Percentiles rank a stretch among this genome's conserved stretches.
Evolutionary conservation across 805 yeast species (phyloP).

Genomic region (Millerozyma acaciae): DNA sequence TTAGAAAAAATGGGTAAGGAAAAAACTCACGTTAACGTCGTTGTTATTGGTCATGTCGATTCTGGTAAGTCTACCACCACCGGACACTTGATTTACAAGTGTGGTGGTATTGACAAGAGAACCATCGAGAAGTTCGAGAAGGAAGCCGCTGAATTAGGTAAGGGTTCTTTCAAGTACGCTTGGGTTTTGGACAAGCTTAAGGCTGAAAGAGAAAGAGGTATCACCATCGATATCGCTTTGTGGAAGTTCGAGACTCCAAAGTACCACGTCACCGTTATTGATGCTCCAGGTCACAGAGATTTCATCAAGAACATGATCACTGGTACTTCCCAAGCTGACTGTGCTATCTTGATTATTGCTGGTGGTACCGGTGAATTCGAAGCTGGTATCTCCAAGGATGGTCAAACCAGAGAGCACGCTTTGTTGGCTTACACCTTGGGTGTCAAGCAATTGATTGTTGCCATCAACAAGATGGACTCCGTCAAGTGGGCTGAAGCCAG

Average conservation of each 20-base stretch:
- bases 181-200: conserved; percentile 94
- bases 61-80: conserved; percentile 91
- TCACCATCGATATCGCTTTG: conserved; percentile 90
- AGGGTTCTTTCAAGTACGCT: conserved; percentile 97
- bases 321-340: conserved; percentile 92
- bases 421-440: conserved; percentile 86
- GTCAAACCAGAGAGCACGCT: conserved; percentile 85
- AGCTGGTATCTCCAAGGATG: conserved; percentile 92
- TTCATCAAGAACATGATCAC: conserved; percentile 95
- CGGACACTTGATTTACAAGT: conserved; percentile 98
- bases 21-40: conserved; percentile 98
- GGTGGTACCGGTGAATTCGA: conserved; percentile 94
- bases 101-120: conserved; percentile 99
- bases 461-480: conserved; percentile 94
- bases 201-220: conserved; percentile 97
- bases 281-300: conserved; percentile 96
- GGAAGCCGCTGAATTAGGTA: conserved; percentile 96
- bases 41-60: conserved; percentile 99
- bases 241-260: conserved; percentile 92
- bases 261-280: conserved; percentile 86
- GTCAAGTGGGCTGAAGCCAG: conserved; percentile 82
- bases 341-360: conserved; percentile 87
- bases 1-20: conserved; percentile 69
- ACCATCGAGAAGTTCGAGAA: conserved; percentile 97
- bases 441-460: conserved; percentile 82